Percentiles rank a stretch among this genome's conserved stretches.
Conservation (phyloP, 106 monocot species). For the Dendrobium chrysotoxum region DNA sequence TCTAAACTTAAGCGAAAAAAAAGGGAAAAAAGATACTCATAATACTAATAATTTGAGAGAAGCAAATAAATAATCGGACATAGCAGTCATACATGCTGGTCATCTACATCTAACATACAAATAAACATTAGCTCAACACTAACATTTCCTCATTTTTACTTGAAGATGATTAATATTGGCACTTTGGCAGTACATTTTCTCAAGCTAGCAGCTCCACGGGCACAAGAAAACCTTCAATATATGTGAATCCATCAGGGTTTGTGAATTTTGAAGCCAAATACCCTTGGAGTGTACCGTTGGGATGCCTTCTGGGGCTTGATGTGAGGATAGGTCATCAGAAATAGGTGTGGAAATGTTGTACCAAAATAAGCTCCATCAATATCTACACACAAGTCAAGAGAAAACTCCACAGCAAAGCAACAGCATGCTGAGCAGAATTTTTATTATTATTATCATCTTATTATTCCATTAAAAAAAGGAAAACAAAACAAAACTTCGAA, state of each 20-base stretch:
- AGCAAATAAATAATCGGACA: not conserved
- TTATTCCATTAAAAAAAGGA: not conserved
- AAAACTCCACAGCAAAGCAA: not conserved
- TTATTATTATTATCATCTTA: not conserved
- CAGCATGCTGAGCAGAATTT: not conserved
- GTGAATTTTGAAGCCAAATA: conserved; percentile 19
- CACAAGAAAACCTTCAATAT: not conserved
- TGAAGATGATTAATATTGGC: not conserved
- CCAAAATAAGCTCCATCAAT: conserved; percentile 18
- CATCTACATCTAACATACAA: not conserved
- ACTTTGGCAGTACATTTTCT: too few species aligned
- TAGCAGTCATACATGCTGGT: too few species aligned
- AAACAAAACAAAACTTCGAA: not conserved
- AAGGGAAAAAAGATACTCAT: not conserved
- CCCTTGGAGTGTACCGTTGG: conserved; percentile 15
- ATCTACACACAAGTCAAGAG: not conserved
- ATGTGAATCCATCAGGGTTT: conserved; percentile 6
- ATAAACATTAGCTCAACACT: not conserved
- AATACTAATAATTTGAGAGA: not conserved
- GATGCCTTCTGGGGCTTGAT: conserved; percentile 14
- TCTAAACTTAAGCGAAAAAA: too few species aligned
- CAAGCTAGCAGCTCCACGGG: too few species aligned
- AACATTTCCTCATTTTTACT: not conserved
- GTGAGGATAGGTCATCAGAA: conserved; percentile 12
- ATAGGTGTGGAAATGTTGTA: conserved; percentile 19